Evolutionary conservation across 495 filamentous ascomycete genomes (phyloP).

Genomic region (Chaetomium tenue): DNA sequence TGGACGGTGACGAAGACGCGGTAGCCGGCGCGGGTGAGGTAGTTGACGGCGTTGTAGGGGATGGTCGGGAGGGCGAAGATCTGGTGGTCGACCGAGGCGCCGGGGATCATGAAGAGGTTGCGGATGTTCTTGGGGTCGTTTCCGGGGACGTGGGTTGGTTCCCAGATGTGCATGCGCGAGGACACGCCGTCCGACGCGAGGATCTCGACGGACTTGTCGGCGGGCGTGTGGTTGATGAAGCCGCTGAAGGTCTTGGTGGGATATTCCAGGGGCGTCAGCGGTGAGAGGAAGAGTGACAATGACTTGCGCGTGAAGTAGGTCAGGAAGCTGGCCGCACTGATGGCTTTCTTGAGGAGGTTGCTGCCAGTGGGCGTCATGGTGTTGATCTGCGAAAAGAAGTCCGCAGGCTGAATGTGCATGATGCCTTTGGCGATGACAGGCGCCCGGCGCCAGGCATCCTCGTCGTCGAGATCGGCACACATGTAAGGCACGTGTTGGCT

Average conservation of each 20-base stretch:
- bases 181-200: slow-evolving; percentile 52
- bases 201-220: slow-evolving; percentile 41
- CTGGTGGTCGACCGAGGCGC: slow-evolving; percentile 61
- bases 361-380: slow-evolving; percentile 54
- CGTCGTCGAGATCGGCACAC: slow-evolving; percentile 37
- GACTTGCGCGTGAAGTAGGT: slow-evolving; percentile 58
- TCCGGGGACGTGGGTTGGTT: slow-evolving; percentile 40
- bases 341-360: slow-evolving; percentile 43
- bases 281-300: slow-evolving; percentile 54
- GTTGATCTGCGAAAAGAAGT: slow-evolving; percentile 58
- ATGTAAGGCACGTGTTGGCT: slow-evolving; percentile 38
- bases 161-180: slow-evolving; percentile 56
- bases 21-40: slow-evolving; percentile 60
- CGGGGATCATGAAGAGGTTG: slow-evolving; percentile 61
- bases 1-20: slow-evolving; percentile 58
- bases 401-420: slow-evolving; percentile 53
- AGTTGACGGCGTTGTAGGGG: slow-evolving; percentile 62
- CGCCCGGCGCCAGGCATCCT: slow-evolving; percentile 41
- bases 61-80: slow-evolving; percentile 66
- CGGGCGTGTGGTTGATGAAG: slow-evolving; percentile 51
- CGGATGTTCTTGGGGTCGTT: slow-evolving; percentile 36
- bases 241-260: slow-evolving; percentile 47
- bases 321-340: slow-evolving; percentile 52
- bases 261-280: slow-evolving; percentile 55
- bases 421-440: slow-evolving; percentile 57